Evolutionary conservation across 495 filamentous ascomycete species (phyloP), one percentile per base, ranked within the genome.

Genomic region (Hypoxylon rickii): DNA sequence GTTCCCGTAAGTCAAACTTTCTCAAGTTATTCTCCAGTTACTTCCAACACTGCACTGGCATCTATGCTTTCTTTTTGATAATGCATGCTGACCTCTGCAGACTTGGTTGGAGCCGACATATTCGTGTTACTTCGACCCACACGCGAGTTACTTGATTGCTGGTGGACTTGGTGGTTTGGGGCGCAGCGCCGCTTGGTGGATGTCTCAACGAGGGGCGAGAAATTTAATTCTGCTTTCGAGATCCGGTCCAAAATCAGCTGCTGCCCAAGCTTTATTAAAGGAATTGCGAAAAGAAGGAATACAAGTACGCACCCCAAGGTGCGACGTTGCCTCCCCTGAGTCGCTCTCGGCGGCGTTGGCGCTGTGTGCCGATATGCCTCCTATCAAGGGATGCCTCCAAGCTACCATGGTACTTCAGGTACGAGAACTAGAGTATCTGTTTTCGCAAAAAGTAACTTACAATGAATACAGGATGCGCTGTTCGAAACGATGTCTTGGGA

Each of bases 381-480:
- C 73, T 3, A 71, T 87, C 34, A 70, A 61, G 16, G 84, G 84
- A 12, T 78, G 79, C 20, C 61, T 78, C 26, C 69, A 75, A 6
- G 59, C 63, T 7, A 55, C 70, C 7, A 76, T 77, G 73, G 78
- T 82, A 5, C 75, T 77, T n/a, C n/a, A n/a, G n/a, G n/a, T n/a
- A n/a, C n/a, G n/a, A n/a, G n/a, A n/a, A n/a, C n/a, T n/a, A n/a
- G n/a, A n/a, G n/a, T n/a, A n/a, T n/a, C n/a, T n/a, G n/a, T n/a
- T n/a, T n/a, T n/a, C n/a, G n/a, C n/a, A n/a, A n/a, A n/a, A n/a
- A n/a, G n/a, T n/a, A n/a, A n/a, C n/a, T n/a, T n/a, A n/a, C n/a
- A n/a, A n/a, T n/a, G n/a, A n/a, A n/a, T n/a, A 5, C 42, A 65
- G 58, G 79, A 81, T 34, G 39, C 67, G 0, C 51, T 72, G 3